phyloP scores from a whole-genome alignment of 78 protist species.

The Planoprotostelium fungivorum region DNA sequence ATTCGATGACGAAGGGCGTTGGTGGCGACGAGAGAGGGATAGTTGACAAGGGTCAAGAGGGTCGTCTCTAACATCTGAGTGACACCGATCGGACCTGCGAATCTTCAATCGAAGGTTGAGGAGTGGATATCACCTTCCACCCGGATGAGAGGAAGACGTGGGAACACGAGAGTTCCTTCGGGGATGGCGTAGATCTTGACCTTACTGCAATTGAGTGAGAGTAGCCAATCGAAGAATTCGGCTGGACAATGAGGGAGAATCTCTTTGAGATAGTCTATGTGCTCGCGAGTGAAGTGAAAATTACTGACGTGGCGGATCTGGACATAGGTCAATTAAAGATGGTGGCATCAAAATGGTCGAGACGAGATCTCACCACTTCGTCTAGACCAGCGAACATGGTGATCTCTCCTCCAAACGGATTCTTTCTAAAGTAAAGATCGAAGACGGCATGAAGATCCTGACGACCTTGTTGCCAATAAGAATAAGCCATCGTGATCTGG shows the following conservation, averaged over 20 bases:
- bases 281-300: constrained; percentile 41
- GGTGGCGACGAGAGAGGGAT: constrained; percentile 80
- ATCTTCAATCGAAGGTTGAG: neutral
- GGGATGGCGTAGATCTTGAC: constrained; percentile 58
- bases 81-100: constrained; percentile 70
- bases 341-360: neutral
- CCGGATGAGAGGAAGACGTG: constrained; percentile 79
- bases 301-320: constrained; percentile 18
- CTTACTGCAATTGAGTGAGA: neutral
- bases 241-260: constrained; percentile 44
- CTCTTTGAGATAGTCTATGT: constrained; percentile 49
- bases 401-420: constrained; percentile 88
- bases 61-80: constrained; percentile 91
- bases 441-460: constrained; percentile 74
- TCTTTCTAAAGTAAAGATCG: constrained; percentile 88
- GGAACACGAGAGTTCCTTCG: constrained; percentile 84
- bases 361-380: constrained; percentile 54
- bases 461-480: constrained; percentile 57
- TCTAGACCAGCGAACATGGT: constrained; percentile 89
- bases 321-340: neutral
- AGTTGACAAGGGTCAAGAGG: constrained; percentile 77
- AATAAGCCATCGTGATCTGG: constrained; percentile 87
- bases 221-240: constrained; percentile 68
- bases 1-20: constrained; percentile 85
- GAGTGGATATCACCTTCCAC: constrained; percentile 61